Evolutionary conservation across 306 rosid species (phyloP).

Genomic region (Quercus engelmannii): DNA sequence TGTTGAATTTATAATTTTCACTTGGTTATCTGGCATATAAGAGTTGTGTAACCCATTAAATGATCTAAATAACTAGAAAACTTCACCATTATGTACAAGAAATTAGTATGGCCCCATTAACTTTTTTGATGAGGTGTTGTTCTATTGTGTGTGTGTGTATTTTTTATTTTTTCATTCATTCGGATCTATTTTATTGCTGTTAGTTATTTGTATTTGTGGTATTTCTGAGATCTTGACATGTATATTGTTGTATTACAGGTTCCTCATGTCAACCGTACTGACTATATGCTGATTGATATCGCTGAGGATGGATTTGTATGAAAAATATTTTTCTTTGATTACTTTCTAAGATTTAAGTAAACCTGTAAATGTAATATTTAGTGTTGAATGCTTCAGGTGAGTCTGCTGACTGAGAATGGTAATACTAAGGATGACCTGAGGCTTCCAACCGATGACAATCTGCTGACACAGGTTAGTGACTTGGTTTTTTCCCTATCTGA

Average conservation of each 20-base stretch:
- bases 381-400: conserved; percentile 52
- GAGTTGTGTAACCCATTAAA: too few species aligned
- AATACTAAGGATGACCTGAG: conserved; percentile 90
- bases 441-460: conserved; percentile 89
- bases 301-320: conserved; percentile 99
- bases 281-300: conserved; percentile 91
- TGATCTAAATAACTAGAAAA: too few species aligned
- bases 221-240: not conserved
- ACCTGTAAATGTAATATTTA: not conserved
- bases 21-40: too few species aligned
- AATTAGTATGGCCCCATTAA: too few species aligned
- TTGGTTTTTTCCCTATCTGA: not conserved
- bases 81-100: too few species aligned
- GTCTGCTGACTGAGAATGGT: conserved; percentile 91
- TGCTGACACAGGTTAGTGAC: conserved; percentile 68
- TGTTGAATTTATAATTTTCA: too few species aligned
- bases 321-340: not conserved
- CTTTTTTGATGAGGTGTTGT: too few species aligned
- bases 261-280: conserved; percentile 95
- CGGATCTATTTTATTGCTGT: not conserved
- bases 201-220: not conserved
- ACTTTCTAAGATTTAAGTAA: not conserved
- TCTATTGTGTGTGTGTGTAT: too few species aligned
- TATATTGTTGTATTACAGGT: conserved; percentile 42
- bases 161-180: not conserved